Evolutionary conservation across 495 filamentous ascomycete species (phyloP).

Genomic region (Symbiotaphrina buchneri): DNA sequence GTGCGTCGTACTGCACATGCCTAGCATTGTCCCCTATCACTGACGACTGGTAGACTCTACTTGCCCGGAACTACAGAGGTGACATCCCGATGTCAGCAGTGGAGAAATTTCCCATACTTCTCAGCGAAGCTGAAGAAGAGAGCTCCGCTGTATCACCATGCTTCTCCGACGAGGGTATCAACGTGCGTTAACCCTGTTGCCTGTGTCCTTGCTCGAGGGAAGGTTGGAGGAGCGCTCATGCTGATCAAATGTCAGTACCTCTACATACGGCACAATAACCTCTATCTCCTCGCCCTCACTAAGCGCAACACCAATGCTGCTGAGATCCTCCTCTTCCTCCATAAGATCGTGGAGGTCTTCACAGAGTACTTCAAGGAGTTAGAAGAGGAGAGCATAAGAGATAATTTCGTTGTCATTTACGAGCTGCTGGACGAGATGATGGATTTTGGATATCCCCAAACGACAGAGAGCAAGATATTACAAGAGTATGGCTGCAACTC

Average conservation of each 20-base stretch:
- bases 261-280: conserved; percentile 98
- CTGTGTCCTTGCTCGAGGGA: too few relatives aligned
- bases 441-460: conserved; percentile 99
- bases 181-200: conserved; percentile 33
- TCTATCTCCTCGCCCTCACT: conserved; percentile 93
- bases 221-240: too few relatives aligned
- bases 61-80: conserved; percentile 95
- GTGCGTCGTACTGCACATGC: conserved; percentile 20
- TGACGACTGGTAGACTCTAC: conserved; percentile 46
- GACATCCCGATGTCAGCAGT: conserved; percentile 99
- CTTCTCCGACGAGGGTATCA: conserved; percentile 97
- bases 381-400: conserved; percentile 96
- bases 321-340: conserved; percentile 93
- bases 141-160: conserved; percentile 93
- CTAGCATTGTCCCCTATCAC: conserved; percentile 12
- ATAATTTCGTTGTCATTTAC: conserved; percentile 99
- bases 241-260: conserved; percentile 43
- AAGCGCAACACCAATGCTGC: conserved; percentile 98
- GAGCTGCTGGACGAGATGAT: conserved; percentile 99
- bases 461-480: conserved; percentile 95
- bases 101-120: conserved; percentile 91
- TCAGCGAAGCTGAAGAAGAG: conserved; percentile 98
- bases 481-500: conserved; percentile 45
- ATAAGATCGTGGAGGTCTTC: conserved; percentile 96
- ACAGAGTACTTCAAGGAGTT: conserved; percentile 99